Conservation (phyloP, 2,329 filamentous ascomycete species). For the Hypoxylon sp. region DNA sequence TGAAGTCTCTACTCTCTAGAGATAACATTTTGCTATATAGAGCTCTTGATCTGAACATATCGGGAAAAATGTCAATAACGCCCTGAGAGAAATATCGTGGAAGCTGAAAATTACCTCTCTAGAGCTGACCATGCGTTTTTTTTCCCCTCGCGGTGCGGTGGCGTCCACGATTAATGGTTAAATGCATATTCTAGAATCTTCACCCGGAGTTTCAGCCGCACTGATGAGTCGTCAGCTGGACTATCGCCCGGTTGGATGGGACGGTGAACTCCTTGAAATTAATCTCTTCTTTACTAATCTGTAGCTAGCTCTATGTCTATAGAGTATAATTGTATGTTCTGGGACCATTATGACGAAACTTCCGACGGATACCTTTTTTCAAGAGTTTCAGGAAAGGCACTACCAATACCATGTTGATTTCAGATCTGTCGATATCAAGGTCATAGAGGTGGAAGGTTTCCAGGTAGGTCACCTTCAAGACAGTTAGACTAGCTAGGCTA, state of each 20-base stretch:
- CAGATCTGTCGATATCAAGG: slow-evolving; percentile 5
- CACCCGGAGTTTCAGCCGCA: not conserved
- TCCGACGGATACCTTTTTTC: slow-evolving; percentile 8
- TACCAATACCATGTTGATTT: slow-evolving; percentile 2
- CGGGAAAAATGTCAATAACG: not conserved
- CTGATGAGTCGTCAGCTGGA: not conserved
- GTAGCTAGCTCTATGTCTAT: not conserved
- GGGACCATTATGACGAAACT: not conserved
- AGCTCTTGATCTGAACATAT: not conserved
- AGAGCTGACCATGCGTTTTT: not conserved
- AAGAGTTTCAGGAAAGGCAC: slow-evolving; percentile 26
- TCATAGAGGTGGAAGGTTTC: slow-evolving; percentile 20
- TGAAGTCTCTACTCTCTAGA: not conserved
- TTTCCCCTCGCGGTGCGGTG: not conserved
- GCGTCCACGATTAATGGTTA: not conserved
- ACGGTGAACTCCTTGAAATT: not conserved
- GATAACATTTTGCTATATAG: not conserved
- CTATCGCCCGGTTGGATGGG: not conserved
- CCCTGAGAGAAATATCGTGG: not conserved
- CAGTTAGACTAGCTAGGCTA: not conserved
- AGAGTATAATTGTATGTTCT: not conserved
- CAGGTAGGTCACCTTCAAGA: not conserved
- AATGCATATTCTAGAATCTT: slow-evolving; percentile 2
- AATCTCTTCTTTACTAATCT: not conserved
- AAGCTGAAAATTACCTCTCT: not conserved